phyloP scores from a whole-genome alignment of 306 rosid species.

The Coriaria nepalensis region DNA sequence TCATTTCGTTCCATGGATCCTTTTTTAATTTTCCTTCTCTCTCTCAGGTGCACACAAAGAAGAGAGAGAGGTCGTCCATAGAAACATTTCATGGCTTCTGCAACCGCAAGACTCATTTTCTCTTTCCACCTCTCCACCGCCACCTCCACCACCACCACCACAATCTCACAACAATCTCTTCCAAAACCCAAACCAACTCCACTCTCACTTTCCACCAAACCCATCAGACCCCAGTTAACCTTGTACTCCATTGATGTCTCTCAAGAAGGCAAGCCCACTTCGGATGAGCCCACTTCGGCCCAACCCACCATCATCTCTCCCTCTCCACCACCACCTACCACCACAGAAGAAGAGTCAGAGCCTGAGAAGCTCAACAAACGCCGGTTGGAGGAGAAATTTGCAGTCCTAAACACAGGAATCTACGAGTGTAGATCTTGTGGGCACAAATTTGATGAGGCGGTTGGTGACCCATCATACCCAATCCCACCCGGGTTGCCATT shows the following conservation, averaged over 20 bases:
- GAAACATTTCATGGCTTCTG: constrained; percentile 34
- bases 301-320: constrained; percentile 3
- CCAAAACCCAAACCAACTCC: constrained; percentile 24
- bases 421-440: constrained; percentile 94
- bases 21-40: neutral
- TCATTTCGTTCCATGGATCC: constrained; percentile 26
- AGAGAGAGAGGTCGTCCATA: neutral
- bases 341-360: neutral
- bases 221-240: constrained; percentile 16
- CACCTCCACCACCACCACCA: neutral
- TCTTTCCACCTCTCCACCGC: constrained; percentile 40
- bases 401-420: constrained; percentile 75
- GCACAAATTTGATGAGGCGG: constrained; percentile 69
- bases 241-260: constrained; percentile 55
- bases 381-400: constrained; percentile 80
- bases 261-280: constrained; percentile 52
- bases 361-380: constrained; percentile 32
- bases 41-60: neutral
- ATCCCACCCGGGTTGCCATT: constrained; percentile 68
- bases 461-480: constrained; percentile 79
- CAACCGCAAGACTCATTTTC: constrained; percentile 40
- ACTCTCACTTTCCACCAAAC: constrained; percentile 11
- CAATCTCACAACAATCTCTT: constrained; percentile 27
- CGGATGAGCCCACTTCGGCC: constrained; percentile 21
- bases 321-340: neutral